Base-by-base conservation (phyloP, 257 asterid species). In the Anisodus acutangulus region DNA sequence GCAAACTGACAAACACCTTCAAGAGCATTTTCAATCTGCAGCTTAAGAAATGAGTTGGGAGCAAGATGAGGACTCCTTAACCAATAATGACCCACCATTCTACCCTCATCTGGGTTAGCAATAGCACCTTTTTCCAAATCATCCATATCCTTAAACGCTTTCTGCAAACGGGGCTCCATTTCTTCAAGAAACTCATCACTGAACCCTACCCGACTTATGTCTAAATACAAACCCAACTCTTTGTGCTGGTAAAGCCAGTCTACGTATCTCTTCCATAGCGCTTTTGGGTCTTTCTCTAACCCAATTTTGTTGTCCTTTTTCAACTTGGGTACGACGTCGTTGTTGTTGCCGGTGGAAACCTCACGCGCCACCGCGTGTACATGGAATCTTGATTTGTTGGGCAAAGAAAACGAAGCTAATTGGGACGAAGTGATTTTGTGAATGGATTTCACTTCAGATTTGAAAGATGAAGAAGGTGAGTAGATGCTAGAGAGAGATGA, bases 11-110 rank as follows among this genome's bases (percentile, higher is more conserved):
- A 90, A 79, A 95, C 93, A 57, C 87, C 87, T 37, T 91, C 94
- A 85, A 97, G 88, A 0, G 98, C 88, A 53, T 70, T 90, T 87
- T 95, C 97, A 86, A 97, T 93, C 92, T 93, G 94, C 86, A 85
- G 81, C 31, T 90, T 85, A 82, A 97, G 85, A 45, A 91, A 53
- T 78, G 93, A 85, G 71, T 90, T 97, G 5, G 99, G 98, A 2
- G 99, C 97, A 54, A 91, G 95, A 45, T 91, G 85, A 5, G 99
- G 93, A 72, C 89, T 91, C 62, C 99, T 88, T 84, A 97, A 82
- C 99, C 99, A 97, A 85, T 97, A 97, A 79, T 97, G 99, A 0
- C 99, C 99, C 74, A 97, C 99, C 98, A 97, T 97, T 84, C 99
- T 90, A 9, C 98, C 94, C 86, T 97, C 99, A 62, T 97, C 99